Percentiles rank a stretch among this genome's conserved stretches.
Conservation (phyloP, 202 grass and related monocot species). For the Schoenoplectus tabernaemontani region DNA sequence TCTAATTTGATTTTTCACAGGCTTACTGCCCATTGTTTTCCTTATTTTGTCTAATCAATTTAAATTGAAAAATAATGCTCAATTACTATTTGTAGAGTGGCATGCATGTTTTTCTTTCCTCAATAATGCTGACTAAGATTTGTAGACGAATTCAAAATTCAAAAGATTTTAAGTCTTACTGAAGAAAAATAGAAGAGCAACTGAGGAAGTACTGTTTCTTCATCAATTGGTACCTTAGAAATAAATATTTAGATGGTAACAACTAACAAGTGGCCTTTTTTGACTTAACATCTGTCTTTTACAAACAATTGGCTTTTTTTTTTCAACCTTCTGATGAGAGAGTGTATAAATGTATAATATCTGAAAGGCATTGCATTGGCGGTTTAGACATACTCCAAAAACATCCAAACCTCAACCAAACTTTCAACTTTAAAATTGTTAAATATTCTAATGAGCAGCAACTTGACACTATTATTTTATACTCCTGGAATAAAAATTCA, state of each 20-base stretch:
- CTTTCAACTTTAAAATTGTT: not conserved
- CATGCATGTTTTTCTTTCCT: not conserved
- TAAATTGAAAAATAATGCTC: not conserved
- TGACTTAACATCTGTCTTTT: not conserved
- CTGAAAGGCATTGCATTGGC: not conserved
- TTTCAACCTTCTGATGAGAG: not conserved
- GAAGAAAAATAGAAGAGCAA: not conserved
- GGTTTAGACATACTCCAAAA: too few species aligned
- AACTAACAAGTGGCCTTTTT: not conserved
- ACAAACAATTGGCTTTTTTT: not conserved
- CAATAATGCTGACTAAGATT: not conserved
- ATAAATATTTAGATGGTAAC: not conserved
- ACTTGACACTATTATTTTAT: too few species aligned
- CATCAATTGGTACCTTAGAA: not conserved
- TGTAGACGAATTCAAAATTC: not conserved
- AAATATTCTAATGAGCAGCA: not conserved
- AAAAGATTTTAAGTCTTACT: not conserved
- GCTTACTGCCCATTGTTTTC: not conserved
- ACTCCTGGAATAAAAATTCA: too few species aligned
- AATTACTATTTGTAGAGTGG: not conserved
- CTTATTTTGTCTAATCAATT: not conserved
- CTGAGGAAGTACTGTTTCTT: not conserved
- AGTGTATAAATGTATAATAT: not conserved
- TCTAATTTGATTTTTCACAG: not conserved
- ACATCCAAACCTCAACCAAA: too few species aligned